Conservation (phyloP, 306 rosid genomes). For the Quercus glauca region DNA sequence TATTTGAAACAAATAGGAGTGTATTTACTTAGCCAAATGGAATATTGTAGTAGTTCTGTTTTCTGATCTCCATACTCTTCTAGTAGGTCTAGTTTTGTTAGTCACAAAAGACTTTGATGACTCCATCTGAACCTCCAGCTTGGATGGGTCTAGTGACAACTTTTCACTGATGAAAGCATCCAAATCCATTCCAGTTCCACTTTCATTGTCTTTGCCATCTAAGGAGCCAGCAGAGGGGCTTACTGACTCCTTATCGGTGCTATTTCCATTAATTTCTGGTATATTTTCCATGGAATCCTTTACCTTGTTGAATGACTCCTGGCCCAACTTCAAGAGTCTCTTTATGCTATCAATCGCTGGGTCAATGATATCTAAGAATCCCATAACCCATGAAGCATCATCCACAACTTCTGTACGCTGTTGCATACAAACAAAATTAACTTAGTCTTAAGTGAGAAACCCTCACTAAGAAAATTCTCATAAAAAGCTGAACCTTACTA, state of each 20-base stretch:
- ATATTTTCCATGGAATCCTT: slow-evolving; percentile 28
- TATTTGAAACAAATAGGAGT: slow-evolving; percentile 15
- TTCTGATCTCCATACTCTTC: slow-evolving; percentile 47
- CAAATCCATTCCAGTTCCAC: slow-evolving; percentile 55
- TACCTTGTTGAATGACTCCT: slow-evolving; percentile 31
- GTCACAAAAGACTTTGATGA: slow-evolving; percentile 25
- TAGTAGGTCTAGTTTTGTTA: slow-evolving; percentile 34
- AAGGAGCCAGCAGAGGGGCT: slow-evolving; percentile 13
- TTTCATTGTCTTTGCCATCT: slow-evolving; percentile 23
- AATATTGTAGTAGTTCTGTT: slow-evolving; percentile 21
- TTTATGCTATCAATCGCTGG: slow-evolving; percentile 81
- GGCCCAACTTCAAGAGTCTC: slow-evolving; percentile 69
- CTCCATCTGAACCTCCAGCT: slow-evolving; percentile 58
- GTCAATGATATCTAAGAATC: slow-evolving; percentile 81
- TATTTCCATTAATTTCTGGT: slow-evolving; percentile 29
- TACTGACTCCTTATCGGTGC: slow-evolving; percentile 25
- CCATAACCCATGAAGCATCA: slow-evolving; percentile 96
- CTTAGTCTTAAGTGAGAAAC: background rate
- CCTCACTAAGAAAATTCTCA: background rate
- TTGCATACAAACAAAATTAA: slow-evolving; percentile 24
- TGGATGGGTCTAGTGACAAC: slow-evolving; percentile 62
- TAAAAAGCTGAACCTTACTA: background rate
- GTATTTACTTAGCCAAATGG: background rate
- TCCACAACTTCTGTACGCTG: slow-evolving; percentile 96
- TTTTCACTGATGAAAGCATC: slow-evolving; percentile 63